Percentiles rank a stretch among this genome's conserved stretches.
These are phyloP conservation scores for Tetramitus jugosus DNA, from an alignment of 208 protist genomes.

Conservation along the genomic window DNA sequence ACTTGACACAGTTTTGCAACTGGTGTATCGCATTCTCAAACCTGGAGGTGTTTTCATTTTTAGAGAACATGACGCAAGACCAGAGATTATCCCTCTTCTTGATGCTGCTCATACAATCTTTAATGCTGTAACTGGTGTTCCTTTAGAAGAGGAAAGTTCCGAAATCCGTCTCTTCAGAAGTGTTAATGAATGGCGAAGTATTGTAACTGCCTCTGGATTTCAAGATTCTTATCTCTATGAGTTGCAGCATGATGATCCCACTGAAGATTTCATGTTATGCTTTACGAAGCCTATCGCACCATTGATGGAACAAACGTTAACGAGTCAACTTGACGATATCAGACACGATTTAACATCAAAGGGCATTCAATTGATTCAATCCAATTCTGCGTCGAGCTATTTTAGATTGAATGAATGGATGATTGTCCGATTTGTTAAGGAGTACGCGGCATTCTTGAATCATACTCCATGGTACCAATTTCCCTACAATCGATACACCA, in stretches of 20 bases:
- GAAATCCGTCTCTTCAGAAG: constrained; percentile 44
- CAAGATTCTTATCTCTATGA: constrained; percentile 41
- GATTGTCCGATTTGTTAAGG: background rate
- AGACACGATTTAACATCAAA: background rate
- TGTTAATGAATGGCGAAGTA: constrained; percentile 35
- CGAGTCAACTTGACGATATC: background rate
- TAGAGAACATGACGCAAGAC: constrained; percentile 24
- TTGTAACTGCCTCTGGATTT: constrained; percentile 37
- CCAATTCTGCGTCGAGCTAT: background rate
- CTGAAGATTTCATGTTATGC: constrained; percentile 44
- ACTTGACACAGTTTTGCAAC: constrained; percentile 31
- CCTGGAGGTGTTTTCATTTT: background rate
- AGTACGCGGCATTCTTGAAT: constrained; percentile 23
- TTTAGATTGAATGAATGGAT: background rate
- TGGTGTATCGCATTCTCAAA: constrained; percentile 16
- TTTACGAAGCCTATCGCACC: constrained; percentile 35
- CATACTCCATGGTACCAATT: too few relatives aligned
- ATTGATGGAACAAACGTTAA: too few relatives aligned
- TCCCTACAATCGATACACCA: too few relatives aligned
- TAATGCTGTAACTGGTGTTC: constrained; percentile 45
- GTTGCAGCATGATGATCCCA: constrained; percentile 42
- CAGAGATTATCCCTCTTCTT: constrained; percentile 37
- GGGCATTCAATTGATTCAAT: background rate
- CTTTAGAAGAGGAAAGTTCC: constrained; percentile 15
- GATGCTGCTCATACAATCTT: constrained; percentile 47